phyloP scores from a whole-genome alignment of 805 yeast genomes.

The Sugiyamaella valdiviana region DNA sequence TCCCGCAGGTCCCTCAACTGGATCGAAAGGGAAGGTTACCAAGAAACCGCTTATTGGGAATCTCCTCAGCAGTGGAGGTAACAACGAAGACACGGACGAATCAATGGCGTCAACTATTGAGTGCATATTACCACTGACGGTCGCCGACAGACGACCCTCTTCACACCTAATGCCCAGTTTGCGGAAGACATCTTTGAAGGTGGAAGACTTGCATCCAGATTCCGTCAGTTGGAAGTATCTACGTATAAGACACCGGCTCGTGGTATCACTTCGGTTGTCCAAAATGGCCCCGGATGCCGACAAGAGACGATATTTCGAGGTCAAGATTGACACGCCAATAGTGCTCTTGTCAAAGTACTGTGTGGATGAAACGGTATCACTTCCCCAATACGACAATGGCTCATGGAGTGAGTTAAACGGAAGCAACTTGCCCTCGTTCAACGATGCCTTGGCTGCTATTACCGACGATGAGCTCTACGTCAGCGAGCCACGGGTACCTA shows the following conservation, averaged over 20 bases:
- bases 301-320: conserved; percentile 87
- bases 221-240: conserved; percentile 63
- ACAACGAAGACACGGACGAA: neutral
- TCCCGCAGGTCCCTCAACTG: neutral
- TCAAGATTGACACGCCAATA: conserved; percentile 90
- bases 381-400: conserved; percentile 25
- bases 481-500: neutral
- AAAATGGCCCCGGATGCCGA: conserved; percentile 39
- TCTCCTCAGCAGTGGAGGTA: neutral
- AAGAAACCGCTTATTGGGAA: neutral
- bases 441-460: conserved; percentile 11
- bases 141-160: conserved; percentile 1
- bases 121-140: conserved; percentile 13
- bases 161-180: neutral
- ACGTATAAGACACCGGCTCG: conserved; percentile 91
- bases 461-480: conserved; percentile 8
- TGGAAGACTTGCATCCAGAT: conserved; percentile 59
- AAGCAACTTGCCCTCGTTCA: conserved; percentile 11
- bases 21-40: neutral
- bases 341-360: conserved; percentile 48
- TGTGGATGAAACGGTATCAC: conserved; percentile 25
- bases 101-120: conserved; percentile 10
- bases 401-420: neutral
- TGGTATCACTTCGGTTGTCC: conserved; percentile 75
- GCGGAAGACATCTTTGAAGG: neutral